Conservation (phyloP, 2,329 filamentous ascomycete species). For the Sporothrix mexicana region DNA sequence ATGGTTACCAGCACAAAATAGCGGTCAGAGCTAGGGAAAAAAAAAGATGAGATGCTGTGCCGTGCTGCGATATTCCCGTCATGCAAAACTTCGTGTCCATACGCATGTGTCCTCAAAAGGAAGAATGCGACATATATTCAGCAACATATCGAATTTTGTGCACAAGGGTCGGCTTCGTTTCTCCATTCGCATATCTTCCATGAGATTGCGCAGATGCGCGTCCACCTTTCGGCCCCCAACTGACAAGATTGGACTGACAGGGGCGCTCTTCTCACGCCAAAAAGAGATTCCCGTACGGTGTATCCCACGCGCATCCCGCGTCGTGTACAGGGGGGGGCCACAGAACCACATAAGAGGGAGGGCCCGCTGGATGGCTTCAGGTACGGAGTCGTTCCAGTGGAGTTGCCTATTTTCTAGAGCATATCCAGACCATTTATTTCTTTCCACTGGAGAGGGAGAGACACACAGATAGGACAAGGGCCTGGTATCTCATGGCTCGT, state of each 20-base stretch:
- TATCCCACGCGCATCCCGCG: slow-evolving; percentile 18
- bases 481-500: slow-evolving; percentile 17
- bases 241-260: not conserved
- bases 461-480: not conserved
- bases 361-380: slow-evolving; percentile 7
- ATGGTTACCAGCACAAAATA: not conserved
- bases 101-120: too few relatives aligned
- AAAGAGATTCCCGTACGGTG: not conserved
- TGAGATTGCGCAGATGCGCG: slow-evolving; percentile 9
- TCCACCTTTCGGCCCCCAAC: slow-evolving; percentile 16
- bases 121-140: not conserved
- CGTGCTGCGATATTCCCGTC: not conserved
- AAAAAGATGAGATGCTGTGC: not conserved
- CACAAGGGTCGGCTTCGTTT: not conserved
- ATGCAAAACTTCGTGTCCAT: not conserved
- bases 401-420: not conserved
- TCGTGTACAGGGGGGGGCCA: not conserved
- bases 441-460: not conserved
- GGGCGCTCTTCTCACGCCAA: not conserved
- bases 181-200: slow-evolving; percentile 4
- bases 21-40: not conserved
- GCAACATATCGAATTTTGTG: not conserved
- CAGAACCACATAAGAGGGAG: not conserved
- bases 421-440: not conserved
- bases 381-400: slow-evolving; percentile 1